Base-by-base conservation (phyloP, 495 filamentous ascomycete genomes). In the Pseudomonodictys pantanalensis region DNA sequence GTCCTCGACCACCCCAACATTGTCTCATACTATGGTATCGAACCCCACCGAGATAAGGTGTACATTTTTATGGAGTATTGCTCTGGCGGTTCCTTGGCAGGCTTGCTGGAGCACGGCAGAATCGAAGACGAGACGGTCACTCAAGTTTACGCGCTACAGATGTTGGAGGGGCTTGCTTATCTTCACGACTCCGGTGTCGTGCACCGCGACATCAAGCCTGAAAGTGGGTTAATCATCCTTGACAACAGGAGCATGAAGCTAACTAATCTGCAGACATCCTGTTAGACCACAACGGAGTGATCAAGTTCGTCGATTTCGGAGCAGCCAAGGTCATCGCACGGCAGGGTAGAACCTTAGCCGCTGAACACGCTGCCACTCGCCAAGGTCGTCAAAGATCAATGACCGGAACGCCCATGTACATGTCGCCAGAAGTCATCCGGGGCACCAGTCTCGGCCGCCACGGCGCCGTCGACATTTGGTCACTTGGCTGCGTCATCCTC, bases 31-130 rank as follows among this genome's bases (percentile, higher is more conserved):
- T 92, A 92, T 67, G 93, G 93, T 46, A 97, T 98, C 67, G 93
- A 98, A 71, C 93, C 97, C 2, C 93, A 97, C 72, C 83, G 93
- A 35, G 93, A 98, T 77, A 96, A 96, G 67, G 95, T 97, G 5
- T 98, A 97, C 74, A 95, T 98, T 64, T 98, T 98, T 74, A 98
- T 98, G 93, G 93, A 98, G 72, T 97, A 95, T 72, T 98, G 93
- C 67, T 92, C 89, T 2, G 92, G 95, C 28, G 93, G 93, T 17
- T 96, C 92, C 4, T 76, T 98, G n/a, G 91, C 93, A 41, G 85
- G 80, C 22, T 76, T 97, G 56, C 77, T 98, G 17, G 93, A 98
- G 73, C 92, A 98, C 68, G 93, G 93, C 9, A 86, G 95, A 22
- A 95, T 98, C 58, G 93, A 98, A 72, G 93, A 98, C 64, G 93